Base-by-base conservation (phyloP, 331 rosid species). In the Pyrus hybrid region DNA sequence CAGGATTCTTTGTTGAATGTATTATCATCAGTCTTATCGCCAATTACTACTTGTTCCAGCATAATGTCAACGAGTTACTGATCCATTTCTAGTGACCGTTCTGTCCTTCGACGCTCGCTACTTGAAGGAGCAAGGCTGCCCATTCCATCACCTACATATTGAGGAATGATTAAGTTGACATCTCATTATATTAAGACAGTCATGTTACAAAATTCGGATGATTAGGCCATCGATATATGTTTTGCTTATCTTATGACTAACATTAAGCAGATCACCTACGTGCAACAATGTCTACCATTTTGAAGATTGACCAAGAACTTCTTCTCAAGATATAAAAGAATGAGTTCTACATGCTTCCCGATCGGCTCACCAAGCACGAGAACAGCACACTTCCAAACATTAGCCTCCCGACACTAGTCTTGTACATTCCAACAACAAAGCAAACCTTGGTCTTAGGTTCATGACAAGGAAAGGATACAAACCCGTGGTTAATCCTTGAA, bases 81-180 rank as follows among this genome's bases (percentile, higher is more conserved):
- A 72, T 91, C 97, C 97, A 91, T 91, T 28, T 77, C 88, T 70
- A 53, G 75, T 54, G 85, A 86, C 97, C 94, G 86, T 37, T 86
- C 88, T n/a, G 89, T 84, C 85, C 77, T 86, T 58, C 73, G 75
- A 32, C 81, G 91, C 78, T 87, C 93, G 69, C 74, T 85, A 80
- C 82, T 80, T 21, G 83, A 70, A 70, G 84, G 76, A 30, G 72
- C 87, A 58, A 73, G 26, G 78, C 77, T 70, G 58, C 78, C 72
- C 21, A 76, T 69, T 77, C 85, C 89, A 67, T 87, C 88, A 77
- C 87, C 97, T 88, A 78, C 73, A 83, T 49, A 58, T 74, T 41
- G 3, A 71, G 77, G 35, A 76, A 76, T 21, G 61, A 22, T 28
- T 35, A 45, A 70, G 56, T 47, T 5, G 13, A 37, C n/a, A n/a